phyloP scores from a whole-genome alignment of 768 basidiomycete species.

The Auricularia heimuer region DNA sequence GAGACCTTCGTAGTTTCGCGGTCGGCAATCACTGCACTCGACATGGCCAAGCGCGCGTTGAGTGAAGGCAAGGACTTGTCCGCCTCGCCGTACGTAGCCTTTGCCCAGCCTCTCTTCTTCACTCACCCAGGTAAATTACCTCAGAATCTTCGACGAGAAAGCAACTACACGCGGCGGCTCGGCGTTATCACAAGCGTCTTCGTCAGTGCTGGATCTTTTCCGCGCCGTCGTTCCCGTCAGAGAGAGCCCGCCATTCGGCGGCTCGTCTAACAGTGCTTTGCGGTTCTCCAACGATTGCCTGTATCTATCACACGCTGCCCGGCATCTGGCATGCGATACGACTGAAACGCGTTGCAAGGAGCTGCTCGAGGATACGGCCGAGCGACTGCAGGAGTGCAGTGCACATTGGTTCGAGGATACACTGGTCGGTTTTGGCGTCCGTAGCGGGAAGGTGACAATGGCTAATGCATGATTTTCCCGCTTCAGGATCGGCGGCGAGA shows the following conservation, averaged over 20 bases:
- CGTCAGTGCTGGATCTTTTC: conserved; percentile 66
- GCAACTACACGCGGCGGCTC: conserved; percentile 18
- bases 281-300: conserved; percentile 75
- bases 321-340: conserved; percentile 39
- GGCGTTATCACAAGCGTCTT: conserved; percentile 44
- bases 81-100: conserved; percentile 30
- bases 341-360: conserved; percentile 27
- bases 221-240: conserved; percentile 68
- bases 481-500: conserved; percentile 41
- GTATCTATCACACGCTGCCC: conserved; percentile 34
- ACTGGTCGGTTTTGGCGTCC: conserved; percentile 40
- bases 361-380: conserved; percentile 41
- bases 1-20: conserved; percentile 55
- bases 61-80: conserved; percentile 58
- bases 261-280: conserved; percentile 48
- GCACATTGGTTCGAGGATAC: conserved; percentile 64
- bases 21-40: conserved; percentile 43
- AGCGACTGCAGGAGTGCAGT: conserved; percentile 42
- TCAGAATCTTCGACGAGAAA: conserved; percentile 6
- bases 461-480: background rate
- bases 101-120: conserved; percentile 3
- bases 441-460: no score
- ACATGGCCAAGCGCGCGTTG: conserved; percentile 50
- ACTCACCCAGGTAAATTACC: conserved; percentile 5
- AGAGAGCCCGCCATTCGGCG: conserved; percentile 35